Evolutionary conservation across 805 yeast species (phyloP).

Genomic region (Kazachstania taianensis): DNA sequence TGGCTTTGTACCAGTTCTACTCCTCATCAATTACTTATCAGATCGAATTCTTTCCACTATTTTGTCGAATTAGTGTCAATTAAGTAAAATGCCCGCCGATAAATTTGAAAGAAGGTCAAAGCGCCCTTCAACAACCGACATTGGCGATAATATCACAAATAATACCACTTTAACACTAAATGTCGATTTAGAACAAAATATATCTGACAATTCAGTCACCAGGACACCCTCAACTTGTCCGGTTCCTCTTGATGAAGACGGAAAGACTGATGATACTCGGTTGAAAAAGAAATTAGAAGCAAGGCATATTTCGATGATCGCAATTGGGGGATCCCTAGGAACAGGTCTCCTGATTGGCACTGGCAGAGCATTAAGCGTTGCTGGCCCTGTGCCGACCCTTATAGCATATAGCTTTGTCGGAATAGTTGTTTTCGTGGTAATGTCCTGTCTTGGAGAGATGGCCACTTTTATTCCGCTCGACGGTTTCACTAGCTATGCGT

Average conservation of each 20-base stretch:
- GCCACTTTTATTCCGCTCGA: slow-evolving; percentile 57
- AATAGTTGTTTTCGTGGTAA: slow-evolving; percentile 43
- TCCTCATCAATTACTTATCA: too few species aligned
- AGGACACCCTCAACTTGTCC: not conserved
- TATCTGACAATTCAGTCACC: not conserved
- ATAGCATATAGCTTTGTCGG: slow-evolving; percentile 41
- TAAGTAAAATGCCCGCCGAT: too few species aligned
- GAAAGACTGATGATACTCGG: slow-evolving; percentile 4
- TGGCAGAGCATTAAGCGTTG: slow-evolving; percentile 36
- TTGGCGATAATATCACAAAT: not conserved
- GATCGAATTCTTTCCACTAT: too few species aligned
- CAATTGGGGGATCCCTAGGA: slow-evolving; percentile 27
- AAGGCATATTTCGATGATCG: slow-evolving; percentile 25
- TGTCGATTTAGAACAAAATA: not conserved
- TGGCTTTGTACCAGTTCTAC: too few species aligned
- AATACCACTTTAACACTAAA: not conserved
- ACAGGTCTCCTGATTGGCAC: slow-evolving; percentile 27
- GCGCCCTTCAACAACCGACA: too few species aligned
- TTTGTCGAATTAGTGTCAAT: too few species aligned
- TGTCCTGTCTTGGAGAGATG: slow-evolving; percentile 37
- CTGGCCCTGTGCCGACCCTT: slow-evolving; percentile 44
- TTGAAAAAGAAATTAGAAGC: slow-evolving; percentile 13
- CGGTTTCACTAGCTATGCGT: slow-evolving; percentile 52
- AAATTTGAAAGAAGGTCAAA: too few species aligned
- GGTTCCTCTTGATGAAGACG: not conserved